These are phyloP conservation scores for Xylariaceae sp. DNA, from an alignment of 2,329 filamentous ascomycete genomes.

Conservation along the genomic window DNA sequence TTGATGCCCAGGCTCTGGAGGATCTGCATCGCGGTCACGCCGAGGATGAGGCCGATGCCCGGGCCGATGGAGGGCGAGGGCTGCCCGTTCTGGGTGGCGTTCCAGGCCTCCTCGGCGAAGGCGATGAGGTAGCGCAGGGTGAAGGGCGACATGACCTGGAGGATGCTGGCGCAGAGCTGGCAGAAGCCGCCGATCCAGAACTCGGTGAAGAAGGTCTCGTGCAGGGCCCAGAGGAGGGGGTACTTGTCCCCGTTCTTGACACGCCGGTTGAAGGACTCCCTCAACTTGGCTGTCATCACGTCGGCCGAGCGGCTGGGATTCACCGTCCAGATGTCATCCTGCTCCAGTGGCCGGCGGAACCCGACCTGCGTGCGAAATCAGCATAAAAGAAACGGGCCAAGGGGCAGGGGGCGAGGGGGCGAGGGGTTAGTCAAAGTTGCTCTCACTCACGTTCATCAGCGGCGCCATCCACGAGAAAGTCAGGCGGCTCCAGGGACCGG, in stretches of 20 bases:
- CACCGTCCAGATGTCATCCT: constrained; percentile 81
- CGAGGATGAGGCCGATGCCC: constrained; percentile 77
- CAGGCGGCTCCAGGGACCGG: constrained; percentile 65
- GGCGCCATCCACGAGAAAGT: constrained; percentile 89
- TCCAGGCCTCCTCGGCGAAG: constrained; percentile 74
- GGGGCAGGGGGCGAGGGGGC: neutral
- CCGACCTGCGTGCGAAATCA: constrained; percentile 50
- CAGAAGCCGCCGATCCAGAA: constrained; percentile 79
- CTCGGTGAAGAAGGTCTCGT: constrained; percentile 78
- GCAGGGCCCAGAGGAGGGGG: constrained; percentile 71
- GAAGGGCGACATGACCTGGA: constrained; percentile 80
- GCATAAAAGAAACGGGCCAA: neutral
- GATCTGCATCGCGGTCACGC: constrained; percentile 79
- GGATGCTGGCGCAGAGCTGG: constrained; percentile 62
- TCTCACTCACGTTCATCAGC: constrained; percentile 62
- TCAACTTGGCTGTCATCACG: constrained; percentile 58
- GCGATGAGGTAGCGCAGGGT: constrained; percentile 77
- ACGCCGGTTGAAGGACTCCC: constrained; percentile 62
- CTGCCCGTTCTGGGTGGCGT: constrained; percentile 42
- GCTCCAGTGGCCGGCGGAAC: constrained; percentile 75
- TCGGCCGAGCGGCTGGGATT: constrained; percentile 74
- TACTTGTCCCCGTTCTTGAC: constrained; percentile 60
- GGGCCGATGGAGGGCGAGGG: constrained; percentile 61
- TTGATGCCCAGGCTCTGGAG: constrained; percentile 73
- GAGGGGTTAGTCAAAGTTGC: neutral